Base-by-base conservation (phyloP, 305 asterid species). In the Caryopteris hybrid region DNA sequence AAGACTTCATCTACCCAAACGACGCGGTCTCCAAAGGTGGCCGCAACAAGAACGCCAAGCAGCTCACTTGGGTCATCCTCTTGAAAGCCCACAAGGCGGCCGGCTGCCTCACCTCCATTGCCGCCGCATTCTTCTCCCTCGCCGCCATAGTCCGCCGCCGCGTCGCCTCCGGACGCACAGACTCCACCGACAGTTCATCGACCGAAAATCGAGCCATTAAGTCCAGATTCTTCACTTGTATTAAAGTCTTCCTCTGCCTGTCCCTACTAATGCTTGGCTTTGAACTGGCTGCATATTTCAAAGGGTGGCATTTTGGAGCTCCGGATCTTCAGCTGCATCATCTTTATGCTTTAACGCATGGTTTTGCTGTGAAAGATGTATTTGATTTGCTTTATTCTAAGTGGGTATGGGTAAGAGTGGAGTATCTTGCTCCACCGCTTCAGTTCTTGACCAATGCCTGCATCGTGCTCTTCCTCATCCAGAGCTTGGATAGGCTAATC, bases 51-150 rank as follows among this genome's bases (percentile, higher is more conserved):
- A 94, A 91, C 80, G 98, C 99, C 23, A 94, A 94, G 82, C 99
- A 94, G 83, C 85, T 94, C 22, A 94, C 99, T 4, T 94, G 99
- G 99, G 98, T 94, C 34, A 88, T 94, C 18, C 90, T 94, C 48
- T 75, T 94, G 48, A 91, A 85, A 71, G 99, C 99, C 71, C 97
- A 94, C 77, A 85, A 81, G 23, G 96, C 98, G 8, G 98, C 98
- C 25, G 99, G 99, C 48, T 91, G 97, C 59, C 78, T 94, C 53
- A 71, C 96, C 54, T 89, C 95, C 66, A 79, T 91, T 22, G 98
- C 84, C 67, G 74, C 96, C 33, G 92, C 95, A 74, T 87, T 86
- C 80, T 33, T 89, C 83, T 79, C 86, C 61, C 79, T 94, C 57
- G 86, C 87, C 52, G 50, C 96, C 71, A 61, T 83, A 29, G 80